phyloP scores from a whole-genome alignment of 805 yeast species.

The Allodekkera sacchari region DNA sequence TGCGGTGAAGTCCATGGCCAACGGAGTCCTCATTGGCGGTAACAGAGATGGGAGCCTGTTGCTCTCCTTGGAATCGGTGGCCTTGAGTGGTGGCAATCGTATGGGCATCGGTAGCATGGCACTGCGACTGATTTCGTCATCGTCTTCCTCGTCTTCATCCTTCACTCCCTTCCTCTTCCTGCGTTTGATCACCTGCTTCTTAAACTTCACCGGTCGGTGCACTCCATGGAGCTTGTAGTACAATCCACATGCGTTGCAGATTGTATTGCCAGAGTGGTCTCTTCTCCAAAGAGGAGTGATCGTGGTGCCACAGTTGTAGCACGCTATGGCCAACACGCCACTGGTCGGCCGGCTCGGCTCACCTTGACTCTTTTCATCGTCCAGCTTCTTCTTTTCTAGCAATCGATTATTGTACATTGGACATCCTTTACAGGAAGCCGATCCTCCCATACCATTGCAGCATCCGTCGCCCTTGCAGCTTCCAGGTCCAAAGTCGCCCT shows the following conservation, averaged over 20 bases:
- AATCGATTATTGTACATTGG: slow-evolving; percentile 75
- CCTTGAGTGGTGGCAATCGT: not conserved
- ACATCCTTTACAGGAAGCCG: slow-evolving; percentile 72
- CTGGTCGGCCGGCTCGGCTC: not conserved
- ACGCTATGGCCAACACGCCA: slow-evolving; percentile 35
- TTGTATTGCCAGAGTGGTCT: slow-evolving; percentile 66
- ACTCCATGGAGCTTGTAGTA: slow-evolving; percentile 81
- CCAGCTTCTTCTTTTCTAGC: slow-evolving; percentile 1
- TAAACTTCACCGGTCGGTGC: slow-evolving; percentile 47
- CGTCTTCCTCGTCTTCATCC: not conserved
- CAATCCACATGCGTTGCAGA: slow-evolving; percentile 91
- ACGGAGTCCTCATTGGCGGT: too few species aligned
- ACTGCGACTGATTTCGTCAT: not conserved
- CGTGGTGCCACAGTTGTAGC: slow-evolving; percentile 78
- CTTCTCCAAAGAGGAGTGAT: slow-evolving; percentile 91
- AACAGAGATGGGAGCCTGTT: too few species aligned
- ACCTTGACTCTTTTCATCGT: not conserved
- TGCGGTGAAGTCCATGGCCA: too few species aligned
- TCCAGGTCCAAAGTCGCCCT: too few species aligned
- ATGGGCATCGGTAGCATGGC: not conserved
- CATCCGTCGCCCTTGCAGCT: slow-evolving; percentile 69
- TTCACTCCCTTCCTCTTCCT: slow-evolving; percentile 39
- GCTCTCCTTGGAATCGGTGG: not conserved
- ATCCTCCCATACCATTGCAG: slow-evolving; percentile 85
- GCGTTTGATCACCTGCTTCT: slow-evolving; percentile 64